Evolutionary conservation across 108 stramenopile genomes (phyloP).

Genomic region (Skeletonema grethae): DNA sequence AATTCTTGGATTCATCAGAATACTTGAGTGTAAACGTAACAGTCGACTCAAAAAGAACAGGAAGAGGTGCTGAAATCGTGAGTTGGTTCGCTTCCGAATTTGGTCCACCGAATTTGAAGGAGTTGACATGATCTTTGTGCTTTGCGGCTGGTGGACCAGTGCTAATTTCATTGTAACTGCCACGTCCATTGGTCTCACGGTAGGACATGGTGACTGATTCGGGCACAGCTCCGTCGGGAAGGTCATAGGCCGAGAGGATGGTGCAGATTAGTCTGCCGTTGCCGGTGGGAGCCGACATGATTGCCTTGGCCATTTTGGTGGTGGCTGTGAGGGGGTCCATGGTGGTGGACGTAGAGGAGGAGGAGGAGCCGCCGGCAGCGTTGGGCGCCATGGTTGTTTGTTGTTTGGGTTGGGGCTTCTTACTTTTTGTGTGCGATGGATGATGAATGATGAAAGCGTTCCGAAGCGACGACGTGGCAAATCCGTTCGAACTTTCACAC

Average conservation of each 20-base stretch:
- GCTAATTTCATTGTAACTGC: slow-evolving; percentile 20
- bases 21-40: slow-evolving; percentile 53
- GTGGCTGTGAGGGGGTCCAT: slow-evolving; percentile 43
- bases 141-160: slow-evolving; percentile 79
- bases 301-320: slow-evolving; percentile 48
- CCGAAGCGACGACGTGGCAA: not conserved
- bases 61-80: slow-evolving; percentile 45
- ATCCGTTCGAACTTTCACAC: not conserved
- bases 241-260: slow-evolving; percentile 75
- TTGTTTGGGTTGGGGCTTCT: no score
- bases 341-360: slow-evolving; percentile 8
- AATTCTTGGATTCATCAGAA: slow-evolving; percentile 31
- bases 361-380: slow-evolving; percentile 9
- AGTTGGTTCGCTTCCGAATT: slow-evolving; percentile 24
- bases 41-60: slow-evolving; percentile 52
- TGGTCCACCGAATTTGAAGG: slow-evolving; percentile 64
- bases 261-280: slow-evolving; percentile 61
- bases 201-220: slow-evolving; percentile 48
- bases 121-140: slow-evolving; percentile 71
- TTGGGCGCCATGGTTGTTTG: slow-evolving; percentile 29
- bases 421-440: not conserved
- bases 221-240: slow-evolving; percentile 55
- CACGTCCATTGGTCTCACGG: slow-evolving; percentile 21
- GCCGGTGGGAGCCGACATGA: slow-evolving; percentile 41
- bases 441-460: not conserved